Base-by-base conservation (phyloP, 441 rosid species). In the Euphorbia celastroides region DNA sequence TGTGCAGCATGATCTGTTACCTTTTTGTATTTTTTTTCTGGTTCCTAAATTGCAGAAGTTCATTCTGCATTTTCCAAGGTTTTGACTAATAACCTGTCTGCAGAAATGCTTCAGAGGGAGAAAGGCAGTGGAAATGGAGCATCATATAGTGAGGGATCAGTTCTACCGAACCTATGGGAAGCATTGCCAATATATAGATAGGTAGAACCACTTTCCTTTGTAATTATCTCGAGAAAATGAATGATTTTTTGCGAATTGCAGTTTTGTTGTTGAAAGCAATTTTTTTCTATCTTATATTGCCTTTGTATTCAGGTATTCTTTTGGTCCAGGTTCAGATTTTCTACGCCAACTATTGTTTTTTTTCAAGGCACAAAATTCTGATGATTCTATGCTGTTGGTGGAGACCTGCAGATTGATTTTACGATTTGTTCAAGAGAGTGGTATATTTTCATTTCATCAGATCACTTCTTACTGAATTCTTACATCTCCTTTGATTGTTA, bases 91-190 rank as follows among this genome's bases (percentile, higher is more conserved):
- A 77, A 71, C 65, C 52, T 42, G 42, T 75, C 65, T 82, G 67
- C 96, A 95, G 99, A 95, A 90, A 95, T 86, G 84, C 89, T 92
- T 79, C 82, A 88, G 98, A 86, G 97, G 99, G 63, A 85, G 88
- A 80, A 88, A 80, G 76, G 88, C 76, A 48, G 74, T 81, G 82
- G 81, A 81, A 72, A 88, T 76, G 71, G 97, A 84, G 77, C 93
- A 73, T 59, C 61, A 77, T 16, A 81, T 78, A 74, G 84, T 81
- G 68, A 85, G 93, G 65, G 82, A 78, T 72, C 88, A 85, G 63
- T 95, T 95, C 76, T 80, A 75, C 73, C 65, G 65, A 72, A 81
- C 75, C 36, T 92, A 83, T 67, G 97, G 98, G 71, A 72, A 74
- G 60, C 66, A 68, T 72, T 86, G 88, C 71, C 81, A 82, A 81